Base-by-base conservation (phyloP, 768 basidiomycete genomes). In the Calvatia gigantea region DNA sequence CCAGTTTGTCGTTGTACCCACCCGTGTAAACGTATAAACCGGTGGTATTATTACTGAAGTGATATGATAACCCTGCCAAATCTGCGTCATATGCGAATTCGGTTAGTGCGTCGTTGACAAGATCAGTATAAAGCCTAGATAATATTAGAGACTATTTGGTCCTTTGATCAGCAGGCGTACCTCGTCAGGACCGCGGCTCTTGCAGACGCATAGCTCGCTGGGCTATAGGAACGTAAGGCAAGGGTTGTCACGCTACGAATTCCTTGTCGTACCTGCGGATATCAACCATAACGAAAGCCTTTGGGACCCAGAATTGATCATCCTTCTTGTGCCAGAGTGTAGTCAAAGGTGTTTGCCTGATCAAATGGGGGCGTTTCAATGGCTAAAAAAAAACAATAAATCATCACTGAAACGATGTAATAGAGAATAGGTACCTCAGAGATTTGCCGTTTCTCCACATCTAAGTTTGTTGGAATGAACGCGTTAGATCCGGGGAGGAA, bases 241-340 rank as follows among this genome's bases (percentile, higher is more conserved):
- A 43, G 54, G 12, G 17, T 11, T n/a, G 15, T 19, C 38, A n/a
- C 29, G 52, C 41, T 12, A 29, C 23, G 12, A 25, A 23, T 37
- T 9, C 9, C 31, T 5, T 15, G 35, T 64, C 71, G 19, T 65
- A 89, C 91, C 83, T 91, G 62, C 87, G 80, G 42, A 95, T 73
- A 61, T 90, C 83, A 51, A 98, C 77, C 54, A 87, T 72, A 19
- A 88, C 79, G 58, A 83, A 80, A 2, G 94, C 93, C 65, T 91
- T 92, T 0, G 97, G 97, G 8, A 96, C 84, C 89, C 93, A 96
- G 75, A 97, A 99, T 58, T 78, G 82, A 69, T 99, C 96, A 67
- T 99, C 97, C 67, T 94, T 94, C 76, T 99, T 99, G 72, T 94
- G 84, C 95, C 96, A 99, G 2, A 98, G 72, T 11, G 85, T 79